Evolutionary conservation across 768 basidiomycete species (phyloP).

Genomic region (Cyathus striatus): DNA sequence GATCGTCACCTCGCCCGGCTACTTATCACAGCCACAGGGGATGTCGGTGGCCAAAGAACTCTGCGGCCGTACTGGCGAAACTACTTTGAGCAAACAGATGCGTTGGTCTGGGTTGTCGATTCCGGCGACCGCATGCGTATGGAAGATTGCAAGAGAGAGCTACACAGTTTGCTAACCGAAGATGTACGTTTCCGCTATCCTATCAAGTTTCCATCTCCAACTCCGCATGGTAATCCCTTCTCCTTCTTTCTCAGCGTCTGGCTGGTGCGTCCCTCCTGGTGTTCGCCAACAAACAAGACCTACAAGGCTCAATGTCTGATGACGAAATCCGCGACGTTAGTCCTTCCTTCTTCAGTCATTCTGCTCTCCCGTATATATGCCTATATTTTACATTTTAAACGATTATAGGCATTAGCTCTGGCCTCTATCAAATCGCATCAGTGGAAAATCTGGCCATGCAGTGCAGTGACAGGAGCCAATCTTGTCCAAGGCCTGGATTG

Average conservation of each 20-base stretch:
- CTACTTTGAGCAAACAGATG: constrained; percentile 98
- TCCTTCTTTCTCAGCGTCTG: constrained; percentile 55
- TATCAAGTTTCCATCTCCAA: neutral
- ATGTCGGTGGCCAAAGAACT: constrained; percentile 94
- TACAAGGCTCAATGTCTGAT: constrained; percentile 79
- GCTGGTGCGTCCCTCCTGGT: constrained; percentile 94
- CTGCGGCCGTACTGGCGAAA: constrained; percentile 98
- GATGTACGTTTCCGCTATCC: constrained; percentile 50
- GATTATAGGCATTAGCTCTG: constrained; percentile 75
- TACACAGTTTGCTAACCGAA: constrained; percentile 82
- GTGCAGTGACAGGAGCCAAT: constrained; percentile 86
- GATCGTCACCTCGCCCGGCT: no score
- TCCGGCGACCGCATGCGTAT: constrained; percentile 89
- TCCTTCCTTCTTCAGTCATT: constrained; percentile 15
- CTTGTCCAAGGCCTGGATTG: constrained; percentile 85
- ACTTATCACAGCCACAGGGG: constrained; percentile 65
- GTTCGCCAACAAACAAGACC: constrained; percentile 98
- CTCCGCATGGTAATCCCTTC: constrained; percentile 5
- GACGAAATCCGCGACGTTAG: constrained; percentile 80
- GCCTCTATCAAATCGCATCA: constrained; percentile 79
- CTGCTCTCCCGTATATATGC: no score
- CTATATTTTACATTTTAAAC: no score
- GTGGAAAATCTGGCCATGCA: constrained; percentile 90
- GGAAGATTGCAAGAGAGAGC: constrained; percentile 83
- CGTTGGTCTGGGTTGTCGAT: constrained; percentile 98